These are phyloP conservation scores for Cyanodermella asteris DNA, from an alignment of 2,329 filamentous ascomycete species.

Conservation along the genomic window DNA sequence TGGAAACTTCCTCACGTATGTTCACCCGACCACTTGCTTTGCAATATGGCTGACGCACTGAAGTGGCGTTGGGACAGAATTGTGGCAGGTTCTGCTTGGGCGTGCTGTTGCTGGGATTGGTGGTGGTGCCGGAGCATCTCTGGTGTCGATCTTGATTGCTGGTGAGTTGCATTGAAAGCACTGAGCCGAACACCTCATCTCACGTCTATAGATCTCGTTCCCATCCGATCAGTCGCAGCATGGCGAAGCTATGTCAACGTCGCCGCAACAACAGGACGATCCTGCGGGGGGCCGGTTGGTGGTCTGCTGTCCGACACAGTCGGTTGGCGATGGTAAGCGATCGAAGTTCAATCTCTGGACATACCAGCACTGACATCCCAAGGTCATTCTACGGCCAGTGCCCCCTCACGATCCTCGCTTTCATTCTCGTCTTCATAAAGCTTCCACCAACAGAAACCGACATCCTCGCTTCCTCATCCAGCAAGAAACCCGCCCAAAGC, in stretches of 20 bases:
- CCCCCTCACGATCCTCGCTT: not conserved
- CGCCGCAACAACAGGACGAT: not conserved
- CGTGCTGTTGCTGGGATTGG: conserved; percentile 31
- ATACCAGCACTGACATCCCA: too few species aligned
- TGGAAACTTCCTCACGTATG: conserved; percentile 5
- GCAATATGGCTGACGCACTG: not conserved
- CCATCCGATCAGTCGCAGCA: conserved; percentile 1
- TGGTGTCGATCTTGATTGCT: conserved; percentile 31
- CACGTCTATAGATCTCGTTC: too few species aligned
- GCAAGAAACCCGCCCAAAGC: not conserved
- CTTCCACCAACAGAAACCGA: too few species aligned
- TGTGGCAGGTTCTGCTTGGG: conserved; percentile 28
- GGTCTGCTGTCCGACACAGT: conserved; percentile 3
- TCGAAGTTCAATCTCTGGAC: too few species aligned
- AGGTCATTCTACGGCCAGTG: conserved; percentile 3
- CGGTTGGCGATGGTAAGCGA: conserved; percentile 4
- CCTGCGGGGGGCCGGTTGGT: conserved; percentile 1
- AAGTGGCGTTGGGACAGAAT: conserved; percentile 24
- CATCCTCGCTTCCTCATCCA: not conserved
- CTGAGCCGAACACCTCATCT: too few species aligned
- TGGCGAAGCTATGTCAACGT: conserved; percentile 3
- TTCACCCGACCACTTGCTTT: not conserved
- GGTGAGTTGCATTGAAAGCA: too few species aligned
- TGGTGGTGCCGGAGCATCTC: conserved; percentile 27
- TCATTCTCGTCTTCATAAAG: not conserved